Percentiles rank a stretch among this genome's conserved stretches.
Conservation (phyloP, 768 basidiomycete genomes). For the Mycena epipterygia region DNA sequence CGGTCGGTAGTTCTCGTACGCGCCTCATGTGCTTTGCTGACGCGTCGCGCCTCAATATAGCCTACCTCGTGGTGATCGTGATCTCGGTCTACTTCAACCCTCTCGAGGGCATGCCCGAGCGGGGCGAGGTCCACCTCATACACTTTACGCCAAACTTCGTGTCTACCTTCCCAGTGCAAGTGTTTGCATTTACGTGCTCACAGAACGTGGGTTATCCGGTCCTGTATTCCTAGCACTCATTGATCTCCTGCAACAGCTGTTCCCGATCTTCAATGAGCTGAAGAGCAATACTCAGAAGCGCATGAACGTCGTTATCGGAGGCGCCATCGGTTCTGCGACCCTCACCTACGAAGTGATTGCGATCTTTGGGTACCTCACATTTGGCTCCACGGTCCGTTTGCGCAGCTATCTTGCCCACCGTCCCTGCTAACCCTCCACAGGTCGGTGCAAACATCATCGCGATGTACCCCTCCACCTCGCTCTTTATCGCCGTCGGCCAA, state of each 20-base stretch:
- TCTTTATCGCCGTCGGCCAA: conserved; percentile 94
- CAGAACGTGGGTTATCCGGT: conserved; percentile 78
- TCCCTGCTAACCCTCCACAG: conserved; percentile 81
- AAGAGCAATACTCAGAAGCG: conserved; percentile 82
- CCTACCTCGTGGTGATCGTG: conserved; percentile 85
- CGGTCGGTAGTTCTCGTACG: conserved; percentile 63
- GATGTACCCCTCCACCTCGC: conserved; percentile 92
- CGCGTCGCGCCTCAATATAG: conserved; percentile 50
- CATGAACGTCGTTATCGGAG: conserved; percentile 90
- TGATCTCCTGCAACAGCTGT: conserved; percentile 66
- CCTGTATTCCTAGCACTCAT: conserved; percentile 23
- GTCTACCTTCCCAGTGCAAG: conserved; percentile 92
- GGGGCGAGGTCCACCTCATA: conserved; percentile 78
- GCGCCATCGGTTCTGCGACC: conserved; percentile 88
- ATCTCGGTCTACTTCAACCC: conserved; percentile 85
- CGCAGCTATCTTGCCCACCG: not conserved
- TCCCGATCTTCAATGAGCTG: conserved; percentile 95
- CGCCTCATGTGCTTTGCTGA: conserved; percentile 4
- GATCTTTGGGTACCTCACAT: conserved; percentile 92
- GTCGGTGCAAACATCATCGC: conserved; percentile 95
- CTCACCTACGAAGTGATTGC: conserved; percentile 91
- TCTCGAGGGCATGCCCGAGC: conserved; percentile 69
- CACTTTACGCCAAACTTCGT: conserved; percentile 85
- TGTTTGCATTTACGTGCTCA: conserved; percentile 93
- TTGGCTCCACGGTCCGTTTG: conserved; percentile 80